phyloP scores from a whole-genome alignment of 1,139 yeast species.

The Pichia sp. region DNA sequence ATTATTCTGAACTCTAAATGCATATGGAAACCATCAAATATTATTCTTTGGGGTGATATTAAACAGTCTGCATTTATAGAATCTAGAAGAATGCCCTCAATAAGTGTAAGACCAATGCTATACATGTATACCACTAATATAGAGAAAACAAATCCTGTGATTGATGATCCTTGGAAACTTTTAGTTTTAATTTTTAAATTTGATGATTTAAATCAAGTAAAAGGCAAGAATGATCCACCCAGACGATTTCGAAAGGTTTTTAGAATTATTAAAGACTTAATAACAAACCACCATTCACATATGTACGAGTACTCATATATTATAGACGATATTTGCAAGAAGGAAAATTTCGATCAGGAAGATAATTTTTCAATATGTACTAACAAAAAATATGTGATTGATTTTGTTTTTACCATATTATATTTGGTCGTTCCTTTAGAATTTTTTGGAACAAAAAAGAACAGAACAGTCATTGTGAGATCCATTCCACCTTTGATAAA shows the following conservation, averaged over 20 bases:
- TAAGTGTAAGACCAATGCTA: slow-evolving; percentile 19
- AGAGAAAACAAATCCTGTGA: slow-evolving; percentile 21
- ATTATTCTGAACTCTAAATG: slow-evolving; percentile 33
- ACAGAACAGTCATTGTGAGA: slow-evolving; percentile 39
- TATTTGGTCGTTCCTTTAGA: slow-evolving; percentile 47
- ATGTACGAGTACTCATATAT: slow-evolving; percentile 30
- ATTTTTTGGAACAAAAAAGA: slow-evolving; percentile 50
- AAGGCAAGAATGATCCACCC: slow-evolving; percentile 20
- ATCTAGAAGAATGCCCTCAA: background rate
- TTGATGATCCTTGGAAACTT: slow-evolving; percentile 5
- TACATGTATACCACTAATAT: slow-evolving; percentile 15
- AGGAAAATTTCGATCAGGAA: background rate
- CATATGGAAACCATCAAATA: slow-evolving; percentile 16
- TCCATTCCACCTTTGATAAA: slow-evolving; percentile 38
- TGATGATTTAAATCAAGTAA: background rate
- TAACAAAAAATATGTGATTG: slow-evolving; percentile 32
- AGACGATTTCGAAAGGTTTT: slow-evolving; percentile 21
- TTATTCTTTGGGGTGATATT: slow-evolving; percentile 35
- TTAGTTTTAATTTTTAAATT: slow-evolving; percentile 15
- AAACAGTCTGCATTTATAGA: background rate
- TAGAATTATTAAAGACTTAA: slow-evolving; percentile 16
- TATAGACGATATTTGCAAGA: slow-evolving; percentile 25
- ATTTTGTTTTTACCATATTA: slow-evolving; percentile 37
- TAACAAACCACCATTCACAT: slow-evolving; percentile 26
- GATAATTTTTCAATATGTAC: slow-evolving; percentile 28